A percentile compares a stretch with the other conserved stretches of the same genome.
Evolutionary conservation across 176 grass and related monocot genomes (phyloP).

Genomic region (Sorghum bicolor): DNA sequence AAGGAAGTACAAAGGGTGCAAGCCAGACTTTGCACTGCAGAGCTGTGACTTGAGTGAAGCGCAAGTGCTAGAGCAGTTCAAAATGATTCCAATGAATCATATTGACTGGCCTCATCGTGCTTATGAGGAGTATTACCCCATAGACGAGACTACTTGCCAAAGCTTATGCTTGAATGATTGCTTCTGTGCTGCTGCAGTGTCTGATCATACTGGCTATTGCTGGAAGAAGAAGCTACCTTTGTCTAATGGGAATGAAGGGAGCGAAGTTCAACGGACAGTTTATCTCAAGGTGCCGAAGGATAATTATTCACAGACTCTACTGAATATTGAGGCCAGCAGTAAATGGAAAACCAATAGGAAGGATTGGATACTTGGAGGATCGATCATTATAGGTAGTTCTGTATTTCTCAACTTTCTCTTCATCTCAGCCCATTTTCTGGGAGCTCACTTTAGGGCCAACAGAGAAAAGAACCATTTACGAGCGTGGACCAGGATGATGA

Average conservation of each 20-base stretch:
- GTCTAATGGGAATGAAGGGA: background rate
- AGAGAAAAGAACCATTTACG: background rate
- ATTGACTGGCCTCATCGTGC: conserved; percentile 4
- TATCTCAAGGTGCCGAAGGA: background rate
- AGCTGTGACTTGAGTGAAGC: background rate
- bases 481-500: background rate
- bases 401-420: background rate
- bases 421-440: background rate
- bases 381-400: background rate
- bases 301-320: background rate
- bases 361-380: conserved; percentile 8
- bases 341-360: conserved; percentile 3
- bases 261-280: background rate
- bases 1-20: conserved; percentile 15
- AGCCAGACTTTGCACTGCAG: background rate
- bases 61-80: conserved; percentile 2
- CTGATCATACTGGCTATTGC: background rate
- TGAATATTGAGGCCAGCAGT: background rate
- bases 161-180: background rate
- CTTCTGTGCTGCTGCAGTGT: conserved; percentile 9
- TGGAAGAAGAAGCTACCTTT: conserved; percentile 3
- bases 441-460: background rate
- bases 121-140: background rate
- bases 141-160: background rate
- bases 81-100: background rate